Conservation (phyloP, 129 eudicot genomes). For the Pittosporum tobira region DNA sequence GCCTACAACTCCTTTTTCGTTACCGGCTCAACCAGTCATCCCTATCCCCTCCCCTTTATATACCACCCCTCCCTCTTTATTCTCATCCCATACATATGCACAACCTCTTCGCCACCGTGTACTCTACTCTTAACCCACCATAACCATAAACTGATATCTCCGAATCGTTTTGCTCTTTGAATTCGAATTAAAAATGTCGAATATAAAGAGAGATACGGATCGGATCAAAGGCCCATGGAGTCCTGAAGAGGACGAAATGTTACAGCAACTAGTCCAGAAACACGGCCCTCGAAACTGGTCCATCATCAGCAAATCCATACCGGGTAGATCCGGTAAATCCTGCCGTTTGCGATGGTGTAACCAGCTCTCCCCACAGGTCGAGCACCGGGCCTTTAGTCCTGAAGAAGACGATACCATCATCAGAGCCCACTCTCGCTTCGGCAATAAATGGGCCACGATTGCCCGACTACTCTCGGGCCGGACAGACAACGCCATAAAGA, state of each 20-base stretch:
- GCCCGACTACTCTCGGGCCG: conserved; percentile 78
- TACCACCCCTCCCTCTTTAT: conserved; percentile 14
- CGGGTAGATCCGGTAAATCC: conserved; percentile 79
- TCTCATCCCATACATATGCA: conserved; percentile 22
- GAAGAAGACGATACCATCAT: conserved; percentile 84
- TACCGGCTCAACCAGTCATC: conserved; percentile 48
- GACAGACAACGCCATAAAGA: conserved; percentile 87
- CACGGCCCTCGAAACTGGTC: conserved; percentile 93
- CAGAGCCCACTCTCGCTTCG: conserved; percentile 69
- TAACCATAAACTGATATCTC: background rate
- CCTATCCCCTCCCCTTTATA: conserved; percentile 17
- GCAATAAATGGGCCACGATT: conserved; percentile 93
- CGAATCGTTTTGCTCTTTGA: background rate
- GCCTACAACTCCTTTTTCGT: conserved; percentile 1
- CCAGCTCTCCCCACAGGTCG: conserved; percentile 87
- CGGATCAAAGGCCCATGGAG: conserved; percentile 98
- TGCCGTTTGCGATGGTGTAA: conserved; percentile 95
- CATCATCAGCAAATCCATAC: conserved; percentile 62
- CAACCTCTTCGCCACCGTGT: background rate
- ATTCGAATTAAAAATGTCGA: background rate
- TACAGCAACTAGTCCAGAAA: conserved; percentile 50
- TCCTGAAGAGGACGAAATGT: conserved; percentile 75
- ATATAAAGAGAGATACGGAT: conserved; percentile 34
- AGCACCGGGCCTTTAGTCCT: conserved; percentile 74
- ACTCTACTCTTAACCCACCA: conserved; percentile 1